Base-by-base conservation (phyloP, 2,329 filamentous ascomycete genomes). In the Plectosphaerella cucumerina region DNA sequence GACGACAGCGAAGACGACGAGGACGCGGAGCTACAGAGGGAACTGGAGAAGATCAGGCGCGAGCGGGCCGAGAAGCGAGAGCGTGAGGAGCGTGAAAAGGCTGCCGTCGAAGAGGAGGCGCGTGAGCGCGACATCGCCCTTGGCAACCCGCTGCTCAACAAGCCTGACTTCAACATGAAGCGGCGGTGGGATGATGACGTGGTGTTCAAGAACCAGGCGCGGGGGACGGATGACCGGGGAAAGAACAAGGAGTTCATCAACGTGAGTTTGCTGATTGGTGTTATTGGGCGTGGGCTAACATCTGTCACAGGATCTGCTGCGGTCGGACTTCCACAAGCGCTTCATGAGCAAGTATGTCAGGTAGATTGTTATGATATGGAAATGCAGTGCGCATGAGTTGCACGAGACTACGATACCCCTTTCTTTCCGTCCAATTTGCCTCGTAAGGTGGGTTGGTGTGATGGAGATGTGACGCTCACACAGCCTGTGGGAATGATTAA, bases 151-250 rank as follows among this genome's bases (percentile, higher is more conserved):
- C 73, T 99, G 48, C 80, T 99, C 51, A 97, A 97, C 47, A 89
- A 89, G 66, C 72, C 81, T 18, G 91, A 96, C 60, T 97, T 95
- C 67, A 91, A 86, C 52, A 86, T 97, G 63, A 97, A 96, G 78
- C 77, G 90, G 59, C 76, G 92, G 60, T 99, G 94, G 94, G 94
- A 99, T 61, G 94, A 99, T 62, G 94, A 99, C 66, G 94, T 99
- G 12, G 92, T 99, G 3, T 99, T 99, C 74, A 97, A 96, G 76
- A 99, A 99, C 69, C 94, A 99, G 73, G 94, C 93, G 33, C 82
- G 94, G 53, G 94, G 93, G 9, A 96, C 92, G 1, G 93, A 97
- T 65, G 90, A 97, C 56, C 92, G 87, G 75, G 85, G 87, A 56
- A 83, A 91, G 75, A 83, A 81, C 71, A 95, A 93, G 75, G 92